phyloP scores from a whole-genome alignment of 495 filamentous ascomycete species.

The Penicillium lividum region DNA sequence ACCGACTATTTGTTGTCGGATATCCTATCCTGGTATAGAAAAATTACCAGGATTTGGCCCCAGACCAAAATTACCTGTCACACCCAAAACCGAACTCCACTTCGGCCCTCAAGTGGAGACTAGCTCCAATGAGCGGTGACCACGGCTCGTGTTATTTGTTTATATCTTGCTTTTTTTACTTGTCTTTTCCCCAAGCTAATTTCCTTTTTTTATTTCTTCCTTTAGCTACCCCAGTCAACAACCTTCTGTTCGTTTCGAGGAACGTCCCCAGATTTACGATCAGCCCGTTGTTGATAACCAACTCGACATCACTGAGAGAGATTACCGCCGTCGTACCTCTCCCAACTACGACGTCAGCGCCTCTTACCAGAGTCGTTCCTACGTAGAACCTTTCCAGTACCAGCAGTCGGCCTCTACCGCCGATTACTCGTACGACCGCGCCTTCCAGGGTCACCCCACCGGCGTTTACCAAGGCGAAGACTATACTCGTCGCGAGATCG shows the following conservation, averaged over 20 bases:
- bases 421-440: slow-evolving; percentile 36
- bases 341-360: slow-evolving; percentile 67
- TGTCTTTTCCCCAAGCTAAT: slow-evolving; percentile 22
- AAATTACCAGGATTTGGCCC: slow-evolving; percentile 32
- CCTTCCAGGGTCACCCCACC: slow-evolving; percentile 29
- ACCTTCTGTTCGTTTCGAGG: slow-evolving; percentile 57
- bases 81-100: slow-evolving; percentile 25
- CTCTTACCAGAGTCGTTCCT: slow-evolving; percentile 54
- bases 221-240: slow-evolving; percentile 54
- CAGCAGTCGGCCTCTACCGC: slow-evolving; percentile 21
- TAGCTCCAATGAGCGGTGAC: slow-evolving; percentile 35
- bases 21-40: slow-evolving; percentile 30
- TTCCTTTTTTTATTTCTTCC: slow-evolving; percentile 26
- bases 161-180: slow-evolving; percentile 22
- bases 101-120: slow-evolving; percentile 1
- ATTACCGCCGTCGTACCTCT: slow-evolving; percentile 78
- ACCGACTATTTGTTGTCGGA: slow-evolving; percentile 26
- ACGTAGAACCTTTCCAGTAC: slow-evolving; percentile 35
- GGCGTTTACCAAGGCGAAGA: slow-evolving; percentile 32
- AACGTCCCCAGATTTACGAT: slow-evolving; percentile 51
- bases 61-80: slow-evolving; percentile 43
- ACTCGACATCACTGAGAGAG: slow-evolving; percentile 81
- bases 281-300: slow-evolving; percentile 51
- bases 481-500: slow-evolving; percentile 40
- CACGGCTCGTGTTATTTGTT: slow-evolving; percentile 31